A percentile compares a stretch with the other conserved stretches of the same genome.
Conservation (phyloP, 2,329 filamentous ascomycete species). For the Trichoderma sp. region DNA sequence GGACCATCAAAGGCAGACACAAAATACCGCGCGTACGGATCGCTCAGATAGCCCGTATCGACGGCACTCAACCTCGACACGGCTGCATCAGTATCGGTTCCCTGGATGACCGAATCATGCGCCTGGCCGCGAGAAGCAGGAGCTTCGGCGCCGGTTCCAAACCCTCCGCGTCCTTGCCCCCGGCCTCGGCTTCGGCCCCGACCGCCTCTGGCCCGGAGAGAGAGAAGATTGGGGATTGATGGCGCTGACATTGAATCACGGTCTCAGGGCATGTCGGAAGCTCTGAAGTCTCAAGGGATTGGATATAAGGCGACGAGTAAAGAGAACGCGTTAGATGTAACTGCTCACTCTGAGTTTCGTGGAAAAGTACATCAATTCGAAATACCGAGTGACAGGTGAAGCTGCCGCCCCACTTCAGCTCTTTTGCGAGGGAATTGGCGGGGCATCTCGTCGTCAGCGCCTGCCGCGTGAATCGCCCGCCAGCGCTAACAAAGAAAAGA, state of each 20-base stretch:
- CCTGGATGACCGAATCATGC: conserved; percentile 77
- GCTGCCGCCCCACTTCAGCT: not conserved
- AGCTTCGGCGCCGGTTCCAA: conserved; percentile 34
- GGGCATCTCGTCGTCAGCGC: not conserved
- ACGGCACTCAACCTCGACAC: conserved; percentile 88
- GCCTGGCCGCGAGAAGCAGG: conserved; percentile 37
- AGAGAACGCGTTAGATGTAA: not conserved
- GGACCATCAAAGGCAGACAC: conserved; percentile 52
- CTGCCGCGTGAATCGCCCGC: not conserved
- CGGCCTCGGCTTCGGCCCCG: conserved; percentile 46
- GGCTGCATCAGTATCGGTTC: conserved; percentile 89
- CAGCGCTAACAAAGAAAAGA: not conserved
- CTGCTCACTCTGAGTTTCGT: not conserved
- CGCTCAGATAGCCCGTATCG: conserved; percentile 77
- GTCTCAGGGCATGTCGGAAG: not conserved
- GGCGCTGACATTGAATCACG: conserved; percentile 61
- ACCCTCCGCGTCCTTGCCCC: conserved; percentile 37
- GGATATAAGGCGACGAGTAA: not conserved
- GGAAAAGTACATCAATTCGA: not conserved
- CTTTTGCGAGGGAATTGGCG: not conserved
- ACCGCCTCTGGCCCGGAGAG: conserved; percentile 45
- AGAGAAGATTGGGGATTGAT: conserved; percentile 78
- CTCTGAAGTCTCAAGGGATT: not conserved
- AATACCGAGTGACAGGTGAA: not conserved
- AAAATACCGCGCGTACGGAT: conserved; percentile 75